Conservation (phyloP, 139 green algal genomes). For the Trebouxia sp. region DNA sequence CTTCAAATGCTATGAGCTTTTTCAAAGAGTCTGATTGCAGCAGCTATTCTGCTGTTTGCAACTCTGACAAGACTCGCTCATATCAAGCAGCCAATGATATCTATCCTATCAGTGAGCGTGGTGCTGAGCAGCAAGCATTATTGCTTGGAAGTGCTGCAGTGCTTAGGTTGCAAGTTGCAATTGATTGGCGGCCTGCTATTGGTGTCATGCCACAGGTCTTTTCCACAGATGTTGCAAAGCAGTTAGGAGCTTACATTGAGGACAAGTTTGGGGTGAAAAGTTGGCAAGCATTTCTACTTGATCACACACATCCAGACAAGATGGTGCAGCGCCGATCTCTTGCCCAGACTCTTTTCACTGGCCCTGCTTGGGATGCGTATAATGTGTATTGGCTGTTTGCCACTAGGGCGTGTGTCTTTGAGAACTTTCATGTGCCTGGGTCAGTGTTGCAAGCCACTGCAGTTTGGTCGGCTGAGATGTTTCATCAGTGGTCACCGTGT, state of each 20-base stretch:
- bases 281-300: slow-evolving; percentile 3
- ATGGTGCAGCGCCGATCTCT: not conserved
- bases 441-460: not conserved
- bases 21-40: slow-evolving; percentile 14
- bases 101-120: not conserved
- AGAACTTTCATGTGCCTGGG: slow-evolving; percentile 20
- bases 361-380: slow-evolving; percentile 9
- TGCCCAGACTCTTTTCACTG: not conserved
- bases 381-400: slow-evolving; percentile 35
- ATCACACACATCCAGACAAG: not conserved
- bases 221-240: slow-evolving; percentile 17
- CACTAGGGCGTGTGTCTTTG: slow-evolving; percentile 9
- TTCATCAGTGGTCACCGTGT: not conserved
- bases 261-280: slow-evolving; percentile 19
- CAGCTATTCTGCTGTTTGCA: slow-evolving; percentile 15
- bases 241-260: not conserved
- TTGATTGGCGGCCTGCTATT: slow-evolving; percentile 12
- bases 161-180: slow-evolving; percentile 1
- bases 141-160: slow-evolving; percentile 3
- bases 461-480: slow-evolving; percentile 14
- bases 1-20: slow-evolving; percentile 2
- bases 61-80: not conserved
- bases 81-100: slow-evolving; percentile 26
- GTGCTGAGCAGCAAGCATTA: slow-evolving; percentile 8
- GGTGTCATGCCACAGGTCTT: slow-evolving; percentile 19